Evolutionary conservation across 2,329 filamentous ascomycete species (phyloP).

Genomic region (Penicillium frequentans): DNA sequence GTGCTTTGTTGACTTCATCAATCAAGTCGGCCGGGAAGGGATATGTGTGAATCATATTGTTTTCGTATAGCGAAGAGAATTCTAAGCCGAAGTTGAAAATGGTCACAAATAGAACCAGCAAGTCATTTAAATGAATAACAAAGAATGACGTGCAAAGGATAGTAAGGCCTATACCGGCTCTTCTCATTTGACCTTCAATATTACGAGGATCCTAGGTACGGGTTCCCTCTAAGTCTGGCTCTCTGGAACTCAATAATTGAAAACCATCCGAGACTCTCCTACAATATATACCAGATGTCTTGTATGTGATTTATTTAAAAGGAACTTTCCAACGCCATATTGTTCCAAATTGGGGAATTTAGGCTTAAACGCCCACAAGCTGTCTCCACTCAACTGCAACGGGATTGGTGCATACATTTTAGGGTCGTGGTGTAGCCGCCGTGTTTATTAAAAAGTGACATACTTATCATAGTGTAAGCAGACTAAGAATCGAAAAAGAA

Average conservation of each 20-base stretch:
- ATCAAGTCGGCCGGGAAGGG: constrained; percentile 1
- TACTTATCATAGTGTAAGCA: neutral
- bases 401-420: neutral
- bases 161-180: neutral
- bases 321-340: neutral
- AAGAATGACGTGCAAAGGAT: constrained; percentile 1
- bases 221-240: neutral
- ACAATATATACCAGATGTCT: neutral
- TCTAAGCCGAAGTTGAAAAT: neutral
- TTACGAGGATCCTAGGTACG: neutral
- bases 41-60: neutral
- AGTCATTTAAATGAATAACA: neutral
- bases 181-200: neutral
- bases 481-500: no score
- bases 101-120: neutral
- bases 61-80: neutral
- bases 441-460: neutral
- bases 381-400: neutral
- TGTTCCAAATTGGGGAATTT: neutral
- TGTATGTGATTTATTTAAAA: neutral
- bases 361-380: neutral
- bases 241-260: neutral
- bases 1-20: constrained; percentile 1
- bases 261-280: neutral
- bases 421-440: neutral